Base-by-base conservation (phyloP, 2,329 filamentous ascomycete genomes). In the Exophiala oligosperma region DNA sequence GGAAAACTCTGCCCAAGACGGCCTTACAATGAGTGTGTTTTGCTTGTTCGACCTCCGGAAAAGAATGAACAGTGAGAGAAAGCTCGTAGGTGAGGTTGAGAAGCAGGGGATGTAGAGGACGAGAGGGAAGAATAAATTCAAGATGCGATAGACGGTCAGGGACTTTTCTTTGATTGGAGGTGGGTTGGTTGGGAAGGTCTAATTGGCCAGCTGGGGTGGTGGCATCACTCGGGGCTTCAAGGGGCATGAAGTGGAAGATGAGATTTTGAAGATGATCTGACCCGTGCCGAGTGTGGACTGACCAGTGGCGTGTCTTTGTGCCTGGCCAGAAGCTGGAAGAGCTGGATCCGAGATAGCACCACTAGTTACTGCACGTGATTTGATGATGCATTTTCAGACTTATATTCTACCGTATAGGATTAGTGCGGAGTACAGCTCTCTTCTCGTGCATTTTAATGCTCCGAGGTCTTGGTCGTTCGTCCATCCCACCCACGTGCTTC, bases 401-500 rank as follows among this genome's bases (percentile, higher is more conserved):
- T 2, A 9, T 35, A 4, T 11, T 35, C 67, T 81, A 2, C 73
- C 32, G 32, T 35, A 35, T 2, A 5, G 6, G 8, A 35, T 6
- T 35, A 35, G 7, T 35, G 32, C 32, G 32, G 32, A 35, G 32
- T 8, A 35, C 2, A 35, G 2, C 2, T 2, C 2, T 9, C 32
- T 17, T 17, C 32, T 35, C 32, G 11, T 35, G 32, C 32, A 35
- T 35, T 9, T 28, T 28, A 28, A 40, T 40, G 37, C 37, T 14
- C 40, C 40, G 17, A 11, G 14, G 12, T 23, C 40, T 43, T 43
- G 3, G 67, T 71, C 11, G 74, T 81, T 61, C 65, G 81, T 4
- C 79, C 81, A 24, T 59, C 77, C 0, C 79, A 7, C 14, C 40
- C 37, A 40, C 37, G 37, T 40, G 37, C 37, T 5, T 4, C 12